A percentile compares a stretch with the other conserved stretches of the same genome.
Conservation (phyloP, 257 asterid genomes). For the Solanum pinnatisectum region DNA sequence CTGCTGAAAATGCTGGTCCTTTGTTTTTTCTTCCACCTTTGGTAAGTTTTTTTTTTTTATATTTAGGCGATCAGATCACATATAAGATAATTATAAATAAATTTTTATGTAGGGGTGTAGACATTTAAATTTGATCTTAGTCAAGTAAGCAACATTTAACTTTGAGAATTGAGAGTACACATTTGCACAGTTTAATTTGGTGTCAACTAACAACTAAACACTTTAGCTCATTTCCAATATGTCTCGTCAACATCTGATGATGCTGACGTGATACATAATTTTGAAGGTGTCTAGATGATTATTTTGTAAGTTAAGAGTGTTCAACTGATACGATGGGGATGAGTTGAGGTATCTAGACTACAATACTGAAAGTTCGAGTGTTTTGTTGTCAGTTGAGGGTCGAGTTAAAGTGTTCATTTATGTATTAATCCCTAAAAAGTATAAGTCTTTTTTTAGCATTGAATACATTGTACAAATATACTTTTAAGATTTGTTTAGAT, state of each 20-base stretch:
- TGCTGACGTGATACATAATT: background rate
- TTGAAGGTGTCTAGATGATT: background rate
- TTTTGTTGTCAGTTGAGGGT: background rate
- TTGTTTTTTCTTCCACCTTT: constrained; percentile 77
- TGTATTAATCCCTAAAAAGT: background rate
- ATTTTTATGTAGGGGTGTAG: background rate
- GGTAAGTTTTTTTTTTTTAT: constrained; percentile 21
- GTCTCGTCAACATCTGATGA: background rate
- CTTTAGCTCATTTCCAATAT: background rate
- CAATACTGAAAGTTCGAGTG: background rate
- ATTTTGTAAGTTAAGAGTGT: background rate
- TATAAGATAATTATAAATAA: background rate
- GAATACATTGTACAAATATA: background rate
- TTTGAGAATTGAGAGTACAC: background rate
- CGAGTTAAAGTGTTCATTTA: background rate
- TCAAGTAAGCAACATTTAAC: background rate
- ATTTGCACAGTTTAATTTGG: background rate
- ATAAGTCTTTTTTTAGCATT: background rate
- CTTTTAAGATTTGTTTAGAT: background rate
- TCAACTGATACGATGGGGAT: background rate
- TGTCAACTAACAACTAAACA: background rate
- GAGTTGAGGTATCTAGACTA: background rate
- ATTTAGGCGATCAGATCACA: background rate
- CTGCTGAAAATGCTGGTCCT: constrained; percentile 83
- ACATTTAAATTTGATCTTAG: background rate